phyloP scores from a whole-genome alignment of 2,329 filamentous ascomycete genomes.

The Pseudocercospora crystallina region DNA sequence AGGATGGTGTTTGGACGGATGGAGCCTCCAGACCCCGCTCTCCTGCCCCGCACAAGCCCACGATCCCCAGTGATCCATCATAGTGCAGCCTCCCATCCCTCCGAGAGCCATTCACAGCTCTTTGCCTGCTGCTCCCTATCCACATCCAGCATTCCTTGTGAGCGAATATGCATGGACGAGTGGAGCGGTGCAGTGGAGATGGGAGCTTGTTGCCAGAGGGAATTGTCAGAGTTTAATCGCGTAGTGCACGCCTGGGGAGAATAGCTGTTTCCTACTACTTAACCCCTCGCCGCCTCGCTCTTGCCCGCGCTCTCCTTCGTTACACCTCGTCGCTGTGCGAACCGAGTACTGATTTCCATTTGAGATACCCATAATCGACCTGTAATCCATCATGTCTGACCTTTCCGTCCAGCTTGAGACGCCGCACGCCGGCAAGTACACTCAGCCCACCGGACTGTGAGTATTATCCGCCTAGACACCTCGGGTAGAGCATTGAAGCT shows the following conservation, averaged over 20 bases:
- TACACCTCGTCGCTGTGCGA: constrained; percentile 25
- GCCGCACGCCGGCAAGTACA: constrained; percentile 61
- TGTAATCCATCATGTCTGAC: constrained; percentile 37
- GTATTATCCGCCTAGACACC: constrained; percentile 27
- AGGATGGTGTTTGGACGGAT: too few relatives aligned
- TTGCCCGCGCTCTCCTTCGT: constrained; percentile 5
- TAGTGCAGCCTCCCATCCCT: constrained; percentile 8
- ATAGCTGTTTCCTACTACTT: constrained; percentile 19
- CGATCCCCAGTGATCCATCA: too few relatives aligned
- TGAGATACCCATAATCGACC: constrained; percentile 20
- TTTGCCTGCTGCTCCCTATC: not conserved
- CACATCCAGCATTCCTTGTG: constrained; percentile 21
- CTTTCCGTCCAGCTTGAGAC: constrained; percentile 65
- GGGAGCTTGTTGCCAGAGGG: constrained; percentile 8
- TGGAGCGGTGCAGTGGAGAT: constrained; percentile 23
- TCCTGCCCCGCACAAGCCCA: too few relatives aligned
- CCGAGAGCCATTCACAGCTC: constrained; percentile 16
- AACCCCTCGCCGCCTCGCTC: constrained; percentile 23
- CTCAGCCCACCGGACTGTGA: constrained; percentile 56
- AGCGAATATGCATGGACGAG: constrained; percentile 27
- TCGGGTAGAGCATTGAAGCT: not conserved
- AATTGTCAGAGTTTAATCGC: constrained; percentile 19
- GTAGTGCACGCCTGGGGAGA: constrained; percentile 1
- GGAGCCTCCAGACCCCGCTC: too few relatives aligned
- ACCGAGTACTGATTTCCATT: constrained; percentile 15